Base-by-base conservation (phyloP, 176 grass and related monocot species). In the Alloteropsis semialata region DNA sequence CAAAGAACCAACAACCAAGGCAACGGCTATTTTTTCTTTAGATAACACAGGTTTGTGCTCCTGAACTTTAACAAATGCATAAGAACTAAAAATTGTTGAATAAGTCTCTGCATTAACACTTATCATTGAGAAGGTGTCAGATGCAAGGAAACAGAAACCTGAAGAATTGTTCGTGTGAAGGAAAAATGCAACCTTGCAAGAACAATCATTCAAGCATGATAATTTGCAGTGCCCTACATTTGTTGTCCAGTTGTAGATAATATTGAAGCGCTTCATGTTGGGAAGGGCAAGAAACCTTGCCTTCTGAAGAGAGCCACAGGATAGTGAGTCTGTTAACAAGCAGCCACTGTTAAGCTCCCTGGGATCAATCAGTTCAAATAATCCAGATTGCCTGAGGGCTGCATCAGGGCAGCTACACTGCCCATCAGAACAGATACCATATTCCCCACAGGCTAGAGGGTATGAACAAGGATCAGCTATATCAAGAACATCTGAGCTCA, bases 131-230 rank as follows among this genome's bases (percentile, higher is more conserved):
- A 91, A 89, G 0, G 84, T 27, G 2, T 82, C 74, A 42, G 58
- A 77, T 30, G 29, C 48, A 59, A 89, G 32, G 69, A 63, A 86
- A 67, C 82, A 92, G 21, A 12, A 74, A 68, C 77, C 78, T 28
- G 70, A 65, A n/a, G 80, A 85, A 65, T 3, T 33, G 43, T 84
- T 7, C 10, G 0, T 16, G 0, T 50, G n/a, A 1, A 83, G 24
- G 69, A 91, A 89, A n/a, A 94, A 86, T 27, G 80, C 75, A 78
- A 59, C 70, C 71, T 65, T 58, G 18, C 92, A 91, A 27, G 70
- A 87, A 81, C 92, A 94, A 22, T 82, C 88, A 44, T 68, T 39
- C 39, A 89, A 75, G 70, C 89, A 91, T n/a, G 53, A 62, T 46
- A 53, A 17, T 85, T 67, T 91, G 59, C 89, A 94, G 4, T 2